Percentiles rank a stretch among this genome's conserved stretches.
Conservation (phyloP, 2,329 filamentous ascomycete genomes). For the Microcyclospora tardicrescens region DNA sequence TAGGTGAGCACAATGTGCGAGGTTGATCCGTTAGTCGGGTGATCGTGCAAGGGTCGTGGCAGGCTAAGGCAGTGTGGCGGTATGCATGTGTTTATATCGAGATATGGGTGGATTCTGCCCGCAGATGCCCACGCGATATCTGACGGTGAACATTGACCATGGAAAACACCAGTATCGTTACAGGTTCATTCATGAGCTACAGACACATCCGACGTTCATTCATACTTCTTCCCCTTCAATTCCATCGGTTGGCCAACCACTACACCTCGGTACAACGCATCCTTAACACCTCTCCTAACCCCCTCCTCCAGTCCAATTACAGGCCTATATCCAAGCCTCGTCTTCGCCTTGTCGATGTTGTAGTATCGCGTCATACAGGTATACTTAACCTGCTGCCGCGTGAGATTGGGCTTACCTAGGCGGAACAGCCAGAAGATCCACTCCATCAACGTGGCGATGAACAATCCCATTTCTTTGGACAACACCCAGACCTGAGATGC, state of each 20-base stretch:
- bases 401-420: slow-evolving; percentile 34
- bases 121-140: too few species aligned
- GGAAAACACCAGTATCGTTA: too few species aligned
- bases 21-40: too few species aligned
- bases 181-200: too few species aligned
- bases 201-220: background rate
- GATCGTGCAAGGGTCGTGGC: too few species aligned
- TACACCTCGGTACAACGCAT: slow-evolving; percentile 26
- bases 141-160: too few species aligned
- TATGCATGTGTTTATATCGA: too few species aligned
- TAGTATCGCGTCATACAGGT: slow-evolving; percentile 67
- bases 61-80: too few species aligned
- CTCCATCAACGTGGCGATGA: slow-evolving; percentile 32
- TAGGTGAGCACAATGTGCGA: too few species aligned
- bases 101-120: too few species aligned
- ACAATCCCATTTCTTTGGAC: slow-evolving; percentile 27
- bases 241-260: slow-evolving; percentile 22
- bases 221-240: slow-evolving; percentile 19
- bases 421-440: slow-evolving; percentile 31
- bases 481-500: slow-evolving; percentile 31
- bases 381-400: slow-evolving; percentile 43
- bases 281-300: slow-evolving; percentile 31
- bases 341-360: slow-evolving; percentile 62
- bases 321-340: slow-evolving; percentile 55
- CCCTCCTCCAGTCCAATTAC: slow-evolving; percentile 55